Conservation (phyloP, 805 yeast genomes). For the Candida cerambycidarum region DNA sequence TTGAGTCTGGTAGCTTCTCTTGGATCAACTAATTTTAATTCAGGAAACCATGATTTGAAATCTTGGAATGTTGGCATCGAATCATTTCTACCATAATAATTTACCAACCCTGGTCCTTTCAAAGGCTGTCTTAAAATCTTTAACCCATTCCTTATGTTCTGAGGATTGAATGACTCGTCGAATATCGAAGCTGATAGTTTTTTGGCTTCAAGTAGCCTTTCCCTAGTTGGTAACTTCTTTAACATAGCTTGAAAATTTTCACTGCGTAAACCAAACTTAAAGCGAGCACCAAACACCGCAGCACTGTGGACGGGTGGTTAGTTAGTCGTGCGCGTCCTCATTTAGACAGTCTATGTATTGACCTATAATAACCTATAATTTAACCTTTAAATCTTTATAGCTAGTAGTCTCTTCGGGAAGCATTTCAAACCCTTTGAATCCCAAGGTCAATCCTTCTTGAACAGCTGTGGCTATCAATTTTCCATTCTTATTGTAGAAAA, state of each 20-base stretch:
- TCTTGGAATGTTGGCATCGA: slow-evolving; percentile 65
- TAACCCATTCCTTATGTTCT: slow-evolving; percentile 65
- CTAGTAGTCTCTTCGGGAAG: slow-evolving; percentile 13
- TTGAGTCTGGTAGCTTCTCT: slow-evolving; percentile 68
- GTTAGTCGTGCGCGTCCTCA: too few species aligned
- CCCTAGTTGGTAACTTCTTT: slow-evolving; percentile 40
- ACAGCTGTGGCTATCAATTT: slow-evolving; percentile 37
- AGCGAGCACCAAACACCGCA: too few species aligned
- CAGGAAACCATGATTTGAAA: slow-evolving; percentile 53
- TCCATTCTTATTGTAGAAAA: slow-evolving; percentile 30
- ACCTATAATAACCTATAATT: too few species aligned
- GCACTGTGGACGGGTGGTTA: too few species aligned
- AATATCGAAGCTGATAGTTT: slow-evolving; percentile 66
- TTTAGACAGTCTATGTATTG: too few species aligned
- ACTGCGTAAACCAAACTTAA: too few species aligned
- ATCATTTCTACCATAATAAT: slow-evolving; percentile 69
- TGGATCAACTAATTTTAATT: slow-evolving; percentile 57
- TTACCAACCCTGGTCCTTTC: slow-evolving; percentile 67
- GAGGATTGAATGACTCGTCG: slow-evolving; percentile 70
- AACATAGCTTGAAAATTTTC: slow-evolving; percentile 17
- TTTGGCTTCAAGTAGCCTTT: slow-evolving; percentile 55
- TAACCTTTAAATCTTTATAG: slow-evolving; percentile 13
- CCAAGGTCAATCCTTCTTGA: slow-evolving; percentile 42
- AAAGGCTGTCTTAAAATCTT: slow-evolving; percentile 66
- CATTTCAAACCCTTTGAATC: slow-evolving; percentile 25